phyloP scores from a whole-genome alignment of 2,329 filamentous ascomycete species.

The Cladosporium sp. region DNA sequence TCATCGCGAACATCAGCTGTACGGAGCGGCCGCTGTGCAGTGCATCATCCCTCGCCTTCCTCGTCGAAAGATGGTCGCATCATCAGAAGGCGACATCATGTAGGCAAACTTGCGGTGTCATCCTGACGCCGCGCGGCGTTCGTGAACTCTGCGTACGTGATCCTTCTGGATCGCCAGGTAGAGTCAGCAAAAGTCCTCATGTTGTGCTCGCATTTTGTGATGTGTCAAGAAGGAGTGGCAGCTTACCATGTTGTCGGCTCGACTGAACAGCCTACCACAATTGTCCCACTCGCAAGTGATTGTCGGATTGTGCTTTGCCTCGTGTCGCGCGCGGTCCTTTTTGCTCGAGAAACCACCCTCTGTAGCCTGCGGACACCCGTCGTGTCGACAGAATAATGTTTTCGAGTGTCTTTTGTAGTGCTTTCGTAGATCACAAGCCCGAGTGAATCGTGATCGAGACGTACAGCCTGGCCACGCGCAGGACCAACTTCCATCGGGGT shows the following conservation, averaged over 20 bases:
- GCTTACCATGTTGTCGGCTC: slow-evolving; percentile 59
- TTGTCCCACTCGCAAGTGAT: slow-evolving; percentile 56
- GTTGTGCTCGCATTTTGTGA: background rate
- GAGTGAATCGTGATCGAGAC: slow-evolving; percentile 54
- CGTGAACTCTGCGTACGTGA: slow-evolving; percentile 23
- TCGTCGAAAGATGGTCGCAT: background rate
- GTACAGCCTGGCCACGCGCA: slow-evolving; percentile 57
- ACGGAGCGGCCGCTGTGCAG: too few species aligned
- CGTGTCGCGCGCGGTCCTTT: slow-evolving; percentile 58
- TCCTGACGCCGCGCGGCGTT: slow-evolving; percentile 14
- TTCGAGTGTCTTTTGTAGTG: slow-evolving; percentile 61
- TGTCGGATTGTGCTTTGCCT: slow-evolving; percentile 60
- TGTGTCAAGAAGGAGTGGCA: too few species aligned
- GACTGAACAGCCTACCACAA: slow-evolving; percentile 56
- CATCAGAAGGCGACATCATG: background rate
- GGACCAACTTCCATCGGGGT: slow-evolving; percentile 50
- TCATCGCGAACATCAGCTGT: background rate
- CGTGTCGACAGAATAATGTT: slow-evolving; percentile 56
- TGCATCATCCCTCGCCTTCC: background rate
- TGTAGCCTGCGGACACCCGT: slow-evolving; percentile 54
- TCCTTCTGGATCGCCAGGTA: slow-evolving; percentile 17
- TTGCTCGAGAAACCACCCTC: slow-evolving; percentile 59
- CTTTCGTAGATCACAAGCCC: slow-evolving; percentile 59
- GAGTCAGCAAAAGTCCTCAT: slow-evolving; percentile 5
- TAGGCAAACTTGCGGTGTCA: background rate